Conservation (phyloP, 306 rosid genomes). For the Quercus suber region DNA sequence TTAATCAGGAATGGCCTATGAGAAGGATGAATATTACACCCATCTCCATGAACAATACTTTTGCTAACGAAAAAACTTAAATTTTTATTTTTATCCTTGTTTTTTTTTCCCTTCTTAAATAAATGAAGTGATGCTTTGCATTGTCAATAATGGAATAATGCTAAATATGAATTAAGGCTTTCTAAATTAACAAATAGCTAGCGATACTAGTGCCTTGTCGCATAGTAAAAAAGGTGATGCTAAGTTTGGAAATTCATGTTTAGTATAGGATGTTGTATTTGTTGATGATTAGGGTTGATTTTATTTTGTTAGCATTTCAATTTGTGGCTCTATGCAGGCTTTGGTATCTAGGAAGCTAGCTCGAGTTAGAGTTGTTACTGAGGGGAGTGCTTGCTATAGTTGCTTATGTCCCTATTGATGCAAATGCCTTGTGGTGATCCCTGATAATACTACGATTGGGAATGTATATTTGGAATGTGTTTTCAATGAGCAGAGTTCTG, state of each 20-base stretch:
- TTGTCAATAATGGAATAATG: background rate
- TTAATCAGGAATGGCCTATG: too few species aligned
- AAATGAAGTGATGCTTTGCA: background rate
- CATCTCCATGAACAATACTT: too few species aligned
- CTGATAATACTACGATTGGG: too few species aligned
- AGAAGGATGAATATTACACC: too few species aligned
- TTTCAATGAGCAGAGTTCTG: too few species aligned
- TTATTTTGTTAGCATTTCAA: background rate
- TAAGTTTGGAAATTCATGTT: background rate
- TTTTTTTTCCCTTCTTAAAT: background rate
- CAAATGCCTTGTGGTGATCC: constrained; percentile 63
- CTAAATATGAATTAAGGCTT: background rate
- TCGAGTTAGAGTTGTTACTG: constrained; percentile 13
- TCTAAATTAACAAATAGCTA: background rate
- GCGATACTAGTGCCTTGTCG: background rate
- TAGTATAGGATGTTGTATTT: background rate
- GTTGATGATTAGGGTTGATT: background rate
- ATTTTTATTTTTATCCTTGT: too few species aligned
- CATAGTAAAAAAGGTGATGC: background rate
- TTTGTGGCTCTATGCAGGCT: background rate
- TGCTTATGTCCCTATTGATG: constrained; percentile 94
- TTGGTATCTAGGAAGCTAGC: background rate
- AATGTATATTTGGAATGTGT: too few species aligned
- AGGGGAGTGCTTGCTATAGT: constrained; percentile 95
- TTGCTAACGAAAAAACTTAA: too few species aligned